A percentile compares a stretch with the other conserved stretches of the same genome.
phyloP scores from a whole-genome alignment of 257 asterid species.

The Prunella vulgaris region DNA sequence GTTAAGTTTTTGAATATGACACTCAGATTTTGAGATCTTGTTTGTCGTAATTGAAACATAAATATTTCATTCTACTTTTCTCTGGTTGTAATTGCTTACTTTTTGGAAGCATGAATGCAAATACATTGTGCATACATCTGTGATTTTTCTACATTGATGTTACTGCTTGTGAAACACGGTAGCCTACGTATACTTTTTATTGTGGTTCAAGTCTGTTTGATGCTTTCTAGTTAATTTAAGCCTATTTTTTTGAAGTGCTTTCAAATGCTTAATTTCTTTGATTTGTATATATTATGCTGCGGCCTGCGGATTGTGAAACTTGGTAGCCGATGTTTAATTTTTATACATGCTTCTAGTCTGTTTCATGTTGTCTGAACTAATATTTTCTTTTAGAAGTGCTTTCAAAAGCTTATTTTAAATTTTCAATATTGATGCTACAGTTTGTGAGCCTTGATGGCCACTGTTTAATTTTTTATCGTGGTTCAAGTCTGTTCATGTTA shows the following conservation, averaged over 20 bases:
- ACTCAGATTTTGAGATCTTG: neutral
- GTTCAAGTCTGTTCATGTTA: neutral
- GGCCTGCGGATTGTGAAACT: too few relatives aligned
- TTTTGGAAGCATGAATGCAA: neutral
- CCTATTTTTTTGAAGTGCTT: neutral
- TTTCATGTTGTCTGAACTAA: too few relatives aligned
- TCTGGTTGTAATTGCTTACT: neutral
- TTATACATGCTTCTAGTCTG: too few relatives aligned
- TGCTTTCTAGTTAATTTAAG: neutral
- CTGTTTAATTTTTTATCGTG: neutral
- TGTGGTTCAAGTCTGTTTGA: neutral
- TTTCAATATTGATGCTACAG: neutral
- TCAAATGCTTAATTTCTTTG: too few relatives aligned
- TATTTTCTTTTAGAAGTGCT: too few relatives aligned
- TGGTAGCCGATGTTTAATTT: too few relatives aligned
- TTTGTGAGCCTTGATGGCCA: neutral
- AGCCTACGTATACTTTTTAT: neutral
- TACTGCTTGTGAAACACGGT: neutral
- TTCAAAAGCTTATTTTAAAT: too few relatives aligned
- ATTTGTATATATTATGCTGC: too few relatives aligned
- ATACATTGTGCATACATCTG: neutral
- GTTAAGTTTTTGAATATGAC: neutral
- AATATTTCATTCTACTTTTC: conserved; percentile 2
- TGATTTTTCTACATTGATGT: neutral
- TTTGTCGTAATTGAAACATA: neutral